Base-by-base conservation (phyloP, 805 yeast species). In the Cyberlindnera mrakii region DNA sequence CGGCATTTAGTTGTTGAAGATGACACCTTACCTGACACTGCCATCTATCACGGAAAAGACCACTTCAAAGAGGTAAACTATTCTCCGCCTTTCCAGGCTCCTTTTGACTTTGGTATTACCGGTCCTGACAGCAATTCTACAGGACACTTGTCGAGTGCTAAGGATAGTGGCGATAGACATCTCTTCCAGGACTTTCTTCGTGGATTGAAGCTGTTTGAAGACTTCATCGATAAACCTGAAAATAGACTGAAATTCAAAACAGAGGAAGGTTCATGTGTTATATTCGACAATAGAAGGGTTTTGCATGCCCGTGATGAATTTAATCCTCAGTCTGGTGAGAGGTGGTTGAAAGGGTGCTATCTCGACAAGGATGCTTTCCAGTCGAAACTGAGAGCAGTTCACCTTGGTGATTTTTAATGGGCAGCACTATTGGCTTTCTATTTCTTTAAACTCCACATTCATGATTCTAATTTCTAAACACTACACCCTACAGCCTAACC, bases 81-180 rank as follows among this genome's bases (percentile, higher is more conserved):
- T 59, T 79, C 91, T 0, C 93, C 95, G 3, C 91, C 90, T 10
- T 84, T 82, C 65, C 95, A 85, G 56, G 91, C 85, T 0, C 91
- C 91, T 1, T 76, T 79, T 44, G 87, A 82, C 49, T 64, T 63
- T 43, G 80, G 79, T 16, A 71, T 76, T n/a, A 63, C 62, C 13
- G 62, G 65, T 29, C 47, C 45, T 27, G 42, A 42, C 3, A 35
- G 48, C 6, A 44, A 44, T 1, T 44, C 47, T 46, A n/a, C 50
- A n/a, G 51, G 59, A 20, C 42, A 51, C 25, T 42, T 49, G 37
- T 51, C 64, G 10, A 55, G 62, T 30, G 68, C 65, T 7, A 66
- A 61, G 14, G 72, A 69, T 31, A 51, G 64, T 16, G 66, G 70
- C 6, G 70, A 69, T 41, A 46, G 71, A 34, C 62, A 65, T 34